phyloP scores from a whole-genome alignment of 257 asterid species.

The Fraxinus anomala region DNA sequence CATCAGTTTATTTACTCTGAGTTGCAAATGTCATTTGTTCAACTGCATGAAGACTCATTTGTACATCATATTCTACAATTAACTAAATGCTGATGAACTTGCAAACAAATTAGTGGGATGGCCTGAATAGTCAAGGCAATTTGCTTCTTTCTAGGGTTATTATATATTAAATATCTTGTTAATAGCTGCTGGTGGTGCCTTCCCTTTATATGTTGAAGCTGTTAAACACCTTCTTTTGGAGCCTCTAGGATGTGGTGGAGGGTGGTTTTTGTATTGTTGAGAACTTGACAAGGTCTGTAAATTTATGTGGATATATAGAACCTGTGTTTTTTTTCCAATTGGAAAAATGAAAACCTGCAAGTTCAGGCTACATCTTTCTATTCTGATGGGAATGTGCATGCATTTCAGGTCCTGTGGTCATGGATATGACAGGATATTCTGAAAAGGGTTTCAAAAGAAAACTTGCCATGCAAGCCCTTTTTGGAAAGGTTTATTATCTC shows the following conservation, averaged over 20 bases:
- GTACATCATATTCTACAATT: slow-evolving; percentile 1
- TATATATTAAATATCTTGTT: background rate
- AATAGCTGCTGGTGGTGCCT: background rate
- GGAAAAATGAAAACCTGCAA: background rate
- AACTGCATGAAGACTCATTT: background rate
- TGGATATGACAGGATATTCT: slow-evolving; percentile 81
- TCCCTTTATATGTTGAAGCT: background rate
- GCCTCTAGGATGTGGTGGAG: background rate
- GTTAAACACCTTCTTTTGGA: background rate
- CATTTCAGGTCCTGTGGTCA: slow-evolving; percentile 87
- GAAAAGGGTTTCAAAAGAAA: slow-evolving; percentile 87
- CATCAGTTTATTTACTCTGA: slow-evolving; percentile 21
- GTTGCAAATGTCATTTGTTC: background rate
- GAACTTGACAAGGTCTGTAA: slow-evolving; percentile 5
- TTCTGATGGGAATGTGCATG: slow-evolving; percentile 23
- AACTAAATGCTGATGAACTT: slow-evolving; percentile 11
- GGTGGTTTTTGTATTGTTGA: background rate
- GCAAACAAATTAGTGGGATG: slow-evolving; percentile 19
- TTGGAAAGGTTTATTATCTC: slow-evolving; percentile 83
- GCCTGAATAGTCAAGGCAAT: slow-evolving; percentile 13
- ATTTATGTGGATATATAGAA: background rate
- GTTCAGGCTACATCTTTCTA: slow-evolving; percentile 11
- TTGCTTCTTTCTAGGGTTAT: background rate
- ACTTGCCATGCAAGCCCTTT: slow-evolving; percentile 85
- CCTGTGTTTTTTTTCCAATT: background rate